phyloP scores from a whole-genome alignment of 345 rosid genomes.

The Jatropha curcas region DNA sequence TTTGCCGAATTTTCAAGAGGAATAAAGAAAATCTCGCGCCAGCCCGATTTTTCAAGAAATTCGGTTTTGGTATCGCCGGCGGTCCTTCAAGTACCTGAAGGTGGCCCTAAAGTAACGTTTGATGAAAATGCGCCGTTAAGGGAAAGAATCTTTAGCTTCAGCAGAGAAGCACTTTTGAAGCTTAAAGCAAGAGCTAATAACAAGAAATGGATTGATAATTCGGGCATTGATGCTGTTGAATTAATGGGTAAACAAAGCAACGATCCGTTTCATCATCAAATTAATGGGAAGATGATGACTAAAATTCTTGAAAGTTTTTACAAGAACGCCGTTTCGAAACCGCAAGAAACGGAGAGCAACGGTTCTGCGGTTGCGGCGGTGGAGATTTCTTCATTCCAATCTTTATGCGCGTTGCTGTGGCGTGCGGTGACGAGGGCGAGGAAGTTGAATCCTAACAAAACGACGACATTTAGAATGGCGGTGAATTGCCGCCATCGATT shows the following conservation, averaged over 20 bases:
- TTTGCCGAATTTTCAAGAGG: slow-evolving; percentile 76
- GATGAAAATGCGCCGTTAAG: slow-evolving; percentile 61
- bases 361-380: background rate
- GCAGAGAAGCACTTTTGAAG: slow-evolving; percentile 55
- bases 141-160: slow-evolving; percentile 88
- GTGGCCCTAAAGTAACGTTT: slow-evolving; percentile 76
- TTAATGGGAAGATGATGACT: slow-evolving; percentile 35
- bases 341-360: slow-evolving; percentile 27
- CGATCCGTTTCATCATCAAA: slow-evolving; percentile 38
- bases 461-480: slow-evolving; percentile 91
- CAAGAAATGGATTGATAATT: slow-evolving; percentile 21
- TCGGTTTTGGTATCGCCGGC: slow-evolving; percentile 65
- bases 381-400: slow-evolving; percentile 91
- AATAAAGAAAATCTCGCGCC: slow-evolving; percentile 32
- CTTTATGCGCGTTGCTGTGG: slow-evolving; percentile 77
- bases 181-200: slow-evolving; percentile 66
- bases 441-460: slow-evolving; percentile 48
- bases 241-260: slow-evolving; percentile 65
- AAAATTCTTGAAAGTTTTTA: slow-evolving; percentile 42
- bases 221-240: slow-evolving; percentile 43
- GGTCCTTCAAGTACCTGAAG: slow-evolving; percentile 59
- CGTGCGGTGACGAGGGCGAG: slow-evolving; percentile 83
- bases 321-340: slow-evolving; percentile 34
- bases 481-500: slow-evolving; percentile 79
- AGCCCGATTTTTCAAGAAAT: slow-evolving; percentile 67